Percentiles rank a stretch among this genome's conserved stretches.
Conservation (phyloP, 192 early-diverging fungal genomes). For the Lobosporangium transversale region DNA sequence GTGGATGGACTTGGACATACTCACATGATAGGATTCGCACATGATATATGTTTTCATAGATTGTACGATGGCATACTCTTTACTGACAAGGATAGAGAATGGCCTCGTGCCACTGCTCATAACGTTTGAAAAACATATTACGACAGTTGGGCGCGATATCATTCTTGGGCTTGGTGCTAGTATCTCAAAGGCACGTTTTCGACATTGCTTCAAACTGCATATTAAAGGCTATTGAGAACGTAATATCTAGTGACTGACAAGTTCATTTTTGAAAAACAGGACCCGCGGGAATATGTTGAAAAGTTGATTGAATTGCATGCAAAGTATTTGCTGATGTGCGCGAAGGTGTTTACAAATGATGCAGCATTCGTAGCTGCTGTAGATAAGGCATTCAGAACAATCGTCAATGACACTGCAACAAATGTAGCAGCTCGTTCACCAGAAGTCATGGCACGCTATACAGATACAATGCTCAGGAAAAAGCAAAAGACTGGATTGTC, state of each 20-base stretch:
- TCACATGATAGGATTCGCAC: too few species aligned
- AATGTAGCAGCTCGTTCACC: constrained; percentile 66
- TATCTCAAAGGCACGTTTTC: constrained; percentile 59
- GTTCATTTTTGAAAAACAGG: too few species aligned
- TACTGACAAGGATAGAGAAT: constrained; percentile 71
- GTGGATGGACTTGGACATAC: too few species aligned
- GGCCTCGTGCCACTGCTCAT: constrained; percentile 69
- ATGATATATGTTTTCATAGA: constrained; percentile 53
- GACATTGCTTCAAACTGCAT: background rate
- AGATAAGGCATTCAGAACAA: constrained; percentile 82
- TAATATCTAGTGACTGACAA: background rate
- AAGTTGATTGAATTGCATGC: constrained; percentile 68
- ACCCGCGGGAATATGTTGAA: constrained; percentile 79
- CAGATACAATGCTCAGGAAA: constrained; percentile 77
- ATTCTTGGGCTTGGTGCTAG: constrained; percentile 56
- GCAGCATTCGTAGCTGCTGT: constrained; percentile 77
- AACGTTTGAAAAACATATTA: constrained; percentile 74
- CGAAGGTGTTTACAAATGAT: constrained; percentile 72
- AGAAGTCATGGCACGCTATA: constrained; percentile 86
- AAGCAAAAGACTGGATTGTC: constrained; percentile 59
- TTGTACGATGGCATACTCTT: constrained; percentile 69
- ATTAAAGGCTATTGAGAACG: background rate
- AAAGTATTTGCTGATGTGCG: constrained; percentile 69
- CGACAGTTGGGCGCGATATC: constrained; percentile 63
- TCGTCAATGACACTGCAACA: constrained; percentile 70